Percentiles rank a stretch among this genome's conserved stretches.
These are phyloP conservation scores for Citropsis articulata DNA, from an alignment of 345 rosid species.

Conservation along the genomic window DNA sequence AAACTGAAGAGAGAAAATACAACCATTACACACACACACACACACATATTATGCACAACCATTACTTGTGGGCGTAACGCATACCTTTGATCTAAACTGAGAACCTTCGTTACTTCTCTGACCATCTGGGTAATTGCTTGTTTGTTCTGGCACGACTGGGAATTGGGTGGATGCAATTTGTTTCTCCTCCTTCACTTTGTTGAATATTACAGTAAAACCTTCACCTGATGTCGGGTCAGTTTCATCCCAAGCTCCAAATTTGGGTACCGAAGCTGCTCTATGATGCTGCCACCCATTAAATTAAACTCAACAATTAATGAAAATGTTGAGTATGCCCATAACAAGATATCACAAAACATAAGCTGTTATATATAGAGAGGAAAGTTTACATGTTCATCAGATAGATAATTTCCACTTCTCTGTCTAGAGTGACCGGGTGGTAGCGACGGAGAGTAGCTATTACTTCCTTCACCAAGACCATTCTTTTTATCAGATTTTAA, in stretches of 20 bases:
- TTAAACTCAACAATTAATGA: background rate
- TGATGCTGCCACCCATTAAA: constrained; percentile 29
- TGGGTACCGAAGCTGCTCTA: constrained; percentile 40
- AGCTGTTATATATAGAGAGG: background rate
- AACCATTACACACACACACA: no score
- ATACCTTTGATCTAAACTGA: constrained; percentile 29
- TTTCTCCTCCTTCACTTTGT: constrained; percentile 51
- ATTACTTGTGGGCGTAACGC: background rate
- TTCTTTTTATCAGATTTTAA: constrained; percentile 16
- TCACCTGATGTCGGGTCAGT: constrained; percentile 47
- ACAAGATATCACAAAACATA: no score
- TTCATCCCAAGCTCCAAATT: constrained; percentile 66
- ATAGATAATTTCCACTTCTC: constrained; percentile 17
- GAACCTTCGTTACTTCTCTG: constrained; percentile 6
- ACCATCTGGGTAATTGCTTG: background rate
- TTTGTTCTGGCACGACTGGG: constrained; percentile 11
- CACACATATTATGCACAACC: background rate
- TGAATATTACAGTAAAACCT: constrained; percentile 43
- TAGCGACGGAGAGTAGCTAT: constrained; percentile 19
- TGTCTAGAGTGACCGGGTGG: constrained; percentile 13
- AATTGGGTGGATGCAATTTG: constrained; percentile 22
- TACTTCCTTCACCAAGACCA: constrained; percentile 7
- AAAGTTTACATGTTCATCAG: constrained; percentile 18
- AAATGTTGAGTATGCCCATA: no score
- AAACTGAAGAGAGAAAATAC: no score